phyloP scores from a whole-genome alignment of 306 rosid genomes.

The Trifolium repens region DNA sequence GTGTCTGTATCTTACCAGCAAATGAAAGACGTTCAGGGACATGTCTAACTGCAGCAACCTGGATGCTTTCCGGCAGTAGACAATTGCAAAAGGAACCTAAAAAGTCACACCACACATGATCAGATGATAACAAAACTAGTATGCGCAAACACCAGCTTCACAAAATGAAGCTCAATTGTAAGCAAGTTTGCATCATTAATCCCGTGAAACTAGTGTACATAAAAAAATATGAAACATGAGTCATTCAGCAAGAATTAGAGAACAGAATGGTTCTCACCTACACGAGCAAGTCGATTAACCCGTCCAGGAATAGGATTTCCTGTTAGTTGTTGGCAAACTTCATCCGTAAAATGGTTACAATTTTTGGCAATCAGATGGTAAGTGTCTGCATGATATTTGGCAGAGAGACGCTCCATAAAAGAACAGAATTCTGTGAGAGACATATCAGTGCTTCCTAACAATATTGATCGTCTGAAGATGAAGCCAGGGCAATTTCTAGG shows the following conservation, averaged over 20 bases:
- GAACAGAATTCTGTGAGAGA: conserved; percentile 70
- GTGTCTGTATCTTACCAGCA: conserved; percentile 59
- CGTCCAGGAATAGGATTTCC: conserved; percentile 93
- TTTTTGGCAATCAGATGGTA: conserved; percentile 94
- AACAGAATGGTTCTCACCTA: conserved; percentile 65
- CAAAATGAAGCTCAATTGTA: conserved; percentile 22
- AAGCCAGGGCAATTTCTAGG: conserved; percentile 97
- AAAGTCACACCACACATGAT: conserved; percentile 47
- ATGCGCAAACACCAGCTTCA: conserved; percentile 25
- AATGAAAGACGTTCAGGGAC: conserved; percentile 70
- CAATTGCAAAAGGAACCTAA: conserved; percentile 97
- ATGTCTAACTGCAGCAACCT: conserved; percentile 77
- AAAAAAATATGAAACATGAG: conserved; percentile 30
- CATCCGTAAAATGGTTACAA: conserved; percentile 93
- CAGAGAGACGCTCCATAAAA: conserved; percentile 79
- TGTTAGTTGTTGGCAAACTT: conserved; percentile 79
- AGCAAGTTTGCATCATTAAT: conserved; percentile 14
- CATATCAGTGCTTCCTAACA: conserved; percentile 86
- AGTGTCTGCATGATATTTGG: conserved; percentile 86
- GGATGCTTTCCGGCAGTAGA: conserved; percentile 90
- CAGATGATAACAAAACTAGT: conserved; percentile 50
- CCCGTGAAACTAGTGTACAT: conserved; percentile 22
- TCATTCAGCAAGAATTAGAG: conserved; percentile 20
- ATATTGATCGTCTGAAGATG: conserved; percentile 79
- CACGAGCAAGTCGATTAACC: conserved; percentile 93